Evolutionary conservation across 352 stramenopile species (phyloP), one percentile per base, ranked within the genome.

Genomic region (Poterioochromonas sp.): DNA sequence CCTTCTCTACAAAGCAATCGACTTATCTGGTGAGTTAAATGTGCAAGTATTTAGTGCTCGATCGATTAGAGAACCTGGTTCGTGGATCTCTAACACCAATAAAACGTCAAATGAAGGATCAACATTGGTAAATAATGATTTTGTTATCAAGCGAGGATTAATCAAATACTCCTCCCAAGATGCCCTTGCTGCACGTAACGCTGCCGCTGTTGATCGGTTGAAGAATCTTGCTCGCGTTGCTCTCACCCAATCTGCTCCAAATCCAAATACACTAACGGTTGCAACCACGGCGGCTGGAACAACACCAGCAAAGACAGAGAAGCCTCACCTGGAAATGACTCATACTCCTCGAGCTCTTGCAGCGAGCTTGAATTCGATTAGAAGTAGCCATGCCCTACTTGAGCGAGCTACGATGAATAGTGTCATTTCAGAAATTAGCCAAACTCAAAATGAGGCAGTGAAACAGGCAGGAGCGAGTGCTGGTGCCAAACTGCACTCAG

Each of bases 1-100:
- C 29, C 41, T 80, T 12, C 18, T 80, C 0, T 77, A 69, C n/a
- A 58, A 80, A 35, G 26, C 76, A 3, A 53, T 78, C 1, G 54
- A 80, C 32, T 18, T 80, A 22, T 34, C n/a, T 35, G 76, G 76
- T 34, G 37, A 37, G 18, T 37, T 80, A 11, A 29, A 1, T 32
- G 35, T 80, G 1, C 8, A 60, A 37, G 63, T 80, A 0, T 29
- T 40, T 43, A 18, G 26, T 11, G 76, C 76, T n/a, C 3, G 53
- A 34, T 5, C 3, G 8, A 8, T 78, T 29, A 3, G 53, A 12
- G 18, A 68, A 49, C 20, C 71, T 15, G 5, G 3, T 34, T 26
- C 71, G 8, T 78, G 71, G 71, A 70, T 78, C 29, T 34, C 12
- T 18, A 12, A 34, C 12, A 51, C 41, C 12, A 22, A 29, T 18